These are phyloP conservation scores for Penicillium coprophilum DNA, from an alignment of 495 filamentous ascomycete species.

Conservation along the genomic window DNA sequence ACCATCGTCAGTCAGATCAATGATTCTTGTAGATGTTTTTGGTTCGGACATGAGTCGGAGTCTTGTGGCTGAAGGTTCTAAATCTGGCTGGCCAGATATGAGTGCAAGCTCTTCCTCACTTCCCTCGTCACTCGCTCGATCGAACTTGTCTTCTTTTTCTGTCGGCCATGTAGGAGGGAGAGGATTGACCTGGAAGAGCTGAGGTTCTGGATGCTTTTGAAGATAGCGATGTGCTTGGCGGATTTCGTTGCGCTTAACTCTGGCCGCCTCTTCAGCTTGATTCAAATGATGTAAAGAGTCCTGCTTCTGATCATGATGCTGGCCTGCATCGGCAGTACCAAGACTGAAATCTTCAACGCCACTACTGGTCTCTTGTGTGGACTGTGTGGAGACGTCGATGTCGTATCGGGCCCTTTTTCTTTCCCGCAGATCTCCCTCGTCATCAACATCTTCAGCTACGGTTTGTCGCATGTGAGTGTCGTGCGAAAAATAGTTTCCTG, in stretches of 20 bases:
- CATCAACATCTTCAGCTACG: constrained; percentile 16
- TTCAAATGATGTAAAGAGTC: background rate
- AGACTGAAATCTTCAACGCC: constrained; percentile 12
- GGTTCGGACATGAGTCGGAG: background rate
- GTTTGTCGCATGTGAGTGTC: constrained; percentile 60
- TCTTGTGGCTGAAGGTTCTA: background rate
- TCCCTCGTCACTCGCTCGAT: background rate
- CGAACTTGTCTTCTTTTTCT: constrained; percentile 16
- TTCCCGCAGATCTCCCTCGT: constrained; percentile 19
- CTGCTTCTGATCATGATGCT: constrained; percentile 6
- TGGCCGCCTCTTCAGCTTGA: constrained; percentile 5
- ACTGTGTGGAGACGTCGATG: constrained; percentile 22
- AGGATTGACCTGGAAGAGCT: constrained; percentile 26
- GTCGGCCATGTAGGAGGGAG: constrained; percentile 36
- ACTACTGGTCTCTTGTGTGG: constrained; percentile 16
- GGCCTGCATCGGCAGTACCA: constrained; percentile 5
- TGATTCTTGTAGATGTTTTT: background rate
- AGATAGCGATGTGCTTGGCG: constrained; percentile 32
- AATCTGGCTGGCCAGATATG: background rate
- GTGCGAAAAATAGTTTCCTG: constrained; percentile 58
- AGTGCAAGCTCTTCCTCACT: constrained; percentile 3
- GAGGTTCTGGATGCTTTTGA: constrained; percentile 19
- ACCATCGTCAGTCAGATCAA: constrained; percentile 1
- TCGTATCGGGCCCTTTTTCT: constrained; percentile 33
- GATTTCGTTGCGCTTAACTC: constrained; percentile 27